Conservation (phyloP, 495 filamentous ascomycete genomes). For the Penicillium antarcticum region DNA sequence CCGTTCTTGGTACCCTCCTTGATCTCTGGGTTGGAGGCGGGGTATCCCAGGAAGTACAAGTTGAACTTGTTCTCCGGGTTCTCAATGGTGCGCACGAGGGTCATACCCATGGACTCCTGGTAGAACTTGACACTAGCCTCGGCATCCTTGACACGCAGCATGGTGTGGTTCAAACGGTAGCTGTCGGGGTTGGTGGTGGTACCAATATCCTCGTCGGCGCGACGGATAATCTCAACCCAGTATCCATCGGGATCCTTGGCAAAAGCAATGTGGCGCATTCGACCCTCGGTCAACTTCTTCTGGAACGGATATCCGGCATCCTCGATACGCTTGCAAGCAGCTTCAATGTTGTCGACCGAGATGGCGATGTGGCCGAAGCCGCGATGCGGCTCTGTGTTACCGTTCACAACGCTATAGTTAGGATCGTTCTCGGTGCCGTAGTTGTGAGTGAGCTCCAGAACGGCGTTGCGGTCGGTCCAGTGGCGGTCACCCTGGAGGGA, state of each 20-base stretch:
- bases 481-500: conserved; percentile 70
- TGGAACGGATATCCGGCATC: conserved; percentile 89
- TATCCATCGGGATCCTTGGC: conserved; percentile 91
- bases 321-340: conserved; percentile 81
- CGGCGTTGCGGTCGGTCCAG: conserved; percentile 80
- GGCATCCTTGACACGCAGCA: conserved; percentile 91
- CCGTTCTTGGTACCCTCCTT: conserved; percentile 52
- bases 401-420: conserved; percentile 78
- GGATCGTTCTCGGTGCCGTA: conserved; percentile 89
- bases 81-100: conserved; percentile 68
- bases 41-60: conserved; percentile 90
- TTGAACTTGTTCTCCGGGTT: conserved; percentile 72
- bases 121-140: conserved; percentile 87
- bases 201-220: conserved; percentile 49
- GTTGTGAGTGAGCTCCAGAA: conserved; percentile 96
- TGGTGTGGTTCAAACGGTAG: conserved; percentile 67
- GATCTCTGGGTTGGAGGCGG: conserved; percentile 40
- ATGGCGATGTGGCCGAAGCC: conserved; percentile 92
- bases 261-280: conserved; percentile 88
- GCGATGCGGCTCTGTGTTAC: conserved; percentile 80
- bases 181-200: conserved; percentile 48
- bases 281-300: conserved; percentile 86
- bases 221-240: conserved; percentile 73
- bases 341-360: conserved; percentile 85
- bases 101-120: conserved; percentile 86